A percentile compares a stretch with the other conserved stretches of the same genome.
Evolutionary conservation across 208 protist genomes (phyloP).

Genomic region (Crithidia bombi): DNA sequence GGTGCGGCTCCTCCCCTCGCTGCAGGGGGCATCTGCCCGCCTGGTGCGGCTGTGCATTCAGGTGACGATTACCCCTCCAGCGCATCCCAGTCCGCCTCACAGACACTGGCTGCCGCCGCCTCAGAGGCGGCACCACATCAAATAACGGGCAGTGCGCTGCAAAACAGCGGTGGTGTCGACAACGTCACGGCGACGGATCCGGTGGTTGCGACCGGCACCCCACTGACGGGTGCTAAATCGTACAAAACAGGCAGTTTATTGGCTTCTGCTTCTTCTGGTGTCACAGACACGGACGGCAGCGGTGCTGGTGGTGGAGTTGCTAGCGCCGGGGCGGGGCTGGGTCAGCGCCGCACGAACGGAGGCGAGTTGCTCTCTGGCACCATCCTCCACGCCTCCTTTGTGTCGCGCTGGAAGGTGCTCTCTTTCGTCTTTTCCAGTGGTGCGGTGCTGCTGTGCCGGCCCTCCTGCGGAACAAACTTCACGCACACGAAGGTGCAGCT

Average conservation of each 20-base stretch:
- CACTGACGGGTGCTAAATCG: background rate
- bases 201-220: background rate
- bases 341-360: constrained; percentile 5
- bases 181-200: background rate
- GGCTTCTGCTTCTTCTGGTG: background rate
- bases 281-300: background rate
- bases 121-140: background rate
- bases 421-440: constrained; percentile 65
- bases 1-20: background rate
- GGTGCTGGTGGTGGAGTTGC: background rate
- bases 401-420: constrained; percentile 39
- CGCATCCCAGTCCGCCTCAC: constrained; percentile 4
- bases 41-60: constrained; percentile 22
- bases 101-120: background rate
- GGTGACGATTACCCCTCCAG: background rate
- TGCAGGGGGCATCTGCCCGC: constrained; percentile 2
- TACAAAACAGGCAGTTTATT: background rate
- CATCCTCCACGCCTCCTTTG: constrained; percentile 56
- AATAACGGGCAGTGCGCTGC: background rate
- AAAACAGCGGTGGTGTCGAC: background rate
- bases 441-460: constrained; percentile 47
- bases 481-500: constrained; percentile 43
- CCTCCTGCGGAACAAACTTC: constrained; percentile 56
- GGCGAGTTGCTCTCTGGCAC: constrained; percentile 28
- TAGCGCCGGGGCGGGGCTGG: background rate